A percentile compares a stretch with the other conserved stretches of the same genome.
Evolutionary conservation across 306 rosid genomes (phyloP).

Genomic region (Glycine soja): DNA sequence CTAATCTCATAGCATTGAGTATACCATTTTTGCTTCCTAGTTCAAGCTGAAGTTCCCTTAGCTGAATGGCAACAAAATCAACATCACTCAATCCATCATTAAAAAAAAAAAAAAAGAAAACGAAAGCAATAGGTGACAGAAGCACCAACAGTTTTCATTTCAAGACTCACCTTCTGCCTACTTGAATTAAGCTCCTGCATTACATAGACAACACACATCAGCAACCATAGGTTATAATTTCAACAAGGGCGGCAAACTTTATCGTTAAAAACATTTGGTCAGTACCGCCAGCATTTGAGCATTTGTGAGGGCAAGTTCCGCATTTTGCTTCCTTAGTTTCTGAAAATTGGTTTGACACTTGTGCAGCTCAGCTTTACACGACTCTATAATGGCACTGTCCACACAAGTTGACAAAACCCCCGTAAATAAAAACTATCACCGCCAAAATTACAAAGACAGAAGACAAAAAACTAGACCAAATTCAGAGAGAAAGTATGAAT

Average conservation of each 20-base stretch:
- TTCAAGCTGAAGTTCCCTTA: slow-evolving; percentile 72
- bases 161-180: slow-evolving; percentile 78
- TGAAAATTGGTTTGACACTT: slow-evolving; percentile 64
- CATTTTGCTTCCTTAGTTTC: slow-evolving; percentile 74
- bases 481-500: slow-evolving; percentile 48
- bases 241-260: not conserved
- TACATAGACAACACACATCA: slow-evolving; percentile 43
- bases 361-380: slow-evolving; percentile 62
- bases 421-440: slow-evolving; percentile 23
- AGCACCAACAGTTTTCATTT: slow-evolving; percentile 41
- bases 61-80: slow-evolving; percentile 56
- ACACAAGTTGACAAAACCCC: slow-evolving; percentile 48
- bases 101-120: not conserved
- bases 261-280: not conserved
- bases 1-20: slow-evolving; percentile 58
- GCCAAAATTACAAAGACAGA: not conserved
- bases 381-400: slow-evolving; percentile 65
- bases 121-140: slow-evolving; percentile 6
- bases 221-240: slow-evolving; percentile 5
- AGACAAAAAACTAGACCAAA: slow-evolving; percentile 15
- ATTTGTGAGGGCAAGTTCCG: slow-evolving; percentile 75
- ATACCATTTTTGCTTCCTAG: slow-evolving; percentile 76
- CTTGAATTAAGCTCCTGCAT: slow-evolving; percentile 77
- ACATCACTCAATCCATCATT: not conserved
- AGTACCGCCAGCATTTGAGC: slow-evolving; percentile 74